Evolutionary conservation across 345 rosid genomes (phyloP).

Genomic region (Eucalyptus curtisii): DNA sequence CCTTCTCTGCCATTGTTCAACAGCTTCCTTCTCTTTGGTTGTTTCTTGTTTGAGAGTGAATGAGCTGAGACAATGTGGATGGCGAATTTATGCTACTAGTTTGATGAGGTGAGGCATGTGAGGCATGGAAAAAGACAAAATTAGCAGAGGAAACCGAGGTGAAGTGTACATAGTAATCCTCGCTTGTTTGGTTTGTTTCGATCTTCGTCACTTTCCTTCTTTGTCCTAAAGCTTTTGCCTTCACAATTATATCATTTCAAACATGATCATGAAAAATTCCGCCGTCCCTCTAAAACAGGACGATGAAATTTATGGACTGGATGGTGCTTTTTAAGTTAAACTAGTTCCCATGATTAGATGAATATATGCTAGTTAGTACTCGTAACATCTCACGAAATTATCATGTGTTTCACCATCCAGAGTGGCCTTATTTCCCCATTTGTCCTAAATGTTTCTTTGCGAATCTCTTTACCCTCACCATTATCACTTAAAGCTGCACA

Average conservation of each 20-base stretch:
- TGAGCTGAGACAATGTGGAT: not conserved
- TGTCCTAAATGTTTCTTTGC: not conserved
- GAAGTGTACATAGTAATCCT: not conserved
- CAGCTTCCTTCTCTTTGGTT: not conserved
- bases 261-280: not conserved
- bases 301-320: not conserved
- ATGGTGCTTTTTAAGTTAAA: not conserved
- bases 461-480: not conserved
- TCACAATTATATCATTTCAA: not conserved
- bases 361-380: not conserved
- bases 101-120: not conserved
- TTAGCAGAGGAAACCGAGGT: not conserved
- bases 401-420: not conserved
- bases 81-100: not conserved
- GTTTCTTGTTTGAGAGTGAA: not conserved
- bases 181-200: not conserved
- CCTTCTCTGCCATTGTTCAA: constrained; percentile 1
- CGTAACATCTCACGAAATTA: not conserved
- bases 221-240: not conserved
- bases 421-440: not conserved
- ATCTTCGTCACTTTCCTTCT: not conserved
- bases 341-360: not conserved
- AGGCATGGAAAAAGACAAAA: not conserved
- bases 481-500: not conserved
- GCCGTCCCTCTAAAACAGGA: not conserved